phyloP scores from a whole-genome alignment of 2,329 filamentous ascomycete species.

The Fusarium nygamai region DNA sequence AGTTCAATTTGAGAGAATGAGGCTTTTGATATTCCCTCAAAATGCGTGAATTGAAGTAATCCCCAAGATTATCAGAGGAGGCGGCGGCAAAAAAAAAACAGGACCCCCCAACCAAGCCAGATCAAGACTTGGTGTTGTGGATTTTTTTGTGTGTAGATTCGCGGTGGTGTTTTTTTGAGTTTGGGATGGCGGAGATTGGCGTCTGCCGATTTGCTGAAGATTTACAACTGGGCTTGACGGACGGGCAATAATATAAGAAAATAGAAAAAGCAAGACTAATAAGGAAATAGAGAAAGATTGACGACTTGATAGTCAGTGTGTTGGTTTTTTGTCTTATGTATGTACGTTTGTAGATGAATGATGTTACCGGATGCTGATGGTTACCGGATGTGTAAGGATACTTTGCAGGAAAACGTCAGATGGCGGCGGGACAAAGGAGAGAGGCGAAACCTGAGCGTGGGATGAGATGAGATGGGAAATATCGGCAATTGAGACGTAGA shows the following conservation, averaged over 20 bases:
- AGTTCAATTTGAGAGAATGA: background rate
- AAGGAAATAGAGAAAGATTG: background rate
- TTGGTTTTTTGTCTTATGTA: constrained; percentile 4
- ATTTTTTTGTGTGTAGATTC: constrained; percentile 8
- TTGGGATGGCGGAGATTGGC: constrained; percentile 23
- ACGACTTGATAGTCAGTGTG: background rate
- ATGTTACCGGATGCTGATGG: constrained; percentile 32
- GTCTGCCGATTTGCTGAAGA: constrained; percentile 22
- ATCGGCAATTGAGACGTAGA: constrained; percentile 1
- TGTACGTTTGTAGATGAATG: constrained; percentile 24
- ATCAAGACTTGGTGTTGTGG: constrained; percentile 25
- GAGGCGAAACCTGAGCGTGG: constrained; percentile 10
- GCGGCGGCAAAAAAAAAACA: constrained; percentile 28
- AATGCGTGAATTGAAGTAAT: constrained; percentile 22
- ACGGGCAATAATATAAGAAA: background rate
- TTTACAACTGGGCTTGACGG: constrained; percentile 6
- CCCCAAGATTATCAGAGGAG: constrained; percentile 12
- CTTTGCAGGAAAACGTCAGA: constrained; percentile 26
- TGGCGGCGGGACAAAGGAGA: constrained; percentile 13
- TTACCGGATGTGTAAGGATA: constrained; percentile 32
- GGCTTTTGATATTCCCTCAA: constrained; percentile 24
- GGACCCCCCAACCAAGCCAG: background rate
- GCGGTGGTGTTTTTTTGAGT: constrained; percentile 5
- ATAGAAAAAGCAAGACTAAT: background rate
- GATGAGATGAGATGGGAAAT: constrained; percentile 13